Evolutionary conservation across 164 flowering plant genomes (phyloP), one percentile per base, ranked within the genome.

Genomic region (Magnolia officinalis): DNA sequence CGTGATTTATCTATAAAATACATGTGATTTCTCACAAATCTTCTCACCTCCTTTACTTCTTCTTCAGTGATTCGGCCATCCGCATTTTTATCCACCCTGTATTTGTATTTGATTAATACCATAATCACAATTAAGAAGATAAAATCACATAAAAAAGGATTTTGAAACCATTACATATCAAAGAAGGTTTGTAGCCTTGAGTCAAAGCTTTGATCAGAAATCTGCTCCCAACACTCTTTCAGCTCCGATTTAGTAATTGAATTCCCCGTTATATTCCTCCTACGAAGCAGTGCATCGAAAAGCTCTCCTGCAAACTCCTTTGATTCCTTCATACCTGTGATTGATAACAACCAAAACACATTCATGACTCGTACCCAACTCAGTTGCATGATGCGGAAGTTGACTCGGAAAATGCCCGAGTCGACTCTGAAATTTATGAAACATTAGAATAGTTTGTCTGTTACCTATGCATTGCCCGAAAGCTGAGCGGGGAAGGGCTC

Each of bases 61-160:
- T 87, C 88, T 77, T 87, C 92, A 0, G 90, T 87, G 74, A 93
- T 90, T 69, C 93, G 79, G 0, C 98, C 98, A 75, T 93, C 98
- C 2, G 89, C 91, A 79, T 93, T 83, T 71, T 90, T 91, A 76
- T 93, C 98, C 70, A 93, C 96, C 97, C 97, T 93, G 88, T 26
- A 64, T 13, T 51, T 72, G 19, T 24, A 29, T 19, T 6, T 14
- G 49, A 51, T 55, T 61, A 5, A 50, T 1, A 8, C 11, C 20
- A 18, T 21, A 67, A 72, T 49, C 7, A 6, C 7, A 73, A 59
- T 29, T 29, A 16, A 16, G 13, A 73, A n/a, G 3, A 29, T 8
- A 26, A 16, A 37, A 37, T 37, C 45, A 37, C 45, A 37, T 37
- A 24, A 50, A 4, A 14, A 50, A 68, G 8, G n/a, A 55, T 2